Conservation (phyloP, 2,329 filamentous ascomycete genomes). For the Colletotrichum falcatum region DNA sequence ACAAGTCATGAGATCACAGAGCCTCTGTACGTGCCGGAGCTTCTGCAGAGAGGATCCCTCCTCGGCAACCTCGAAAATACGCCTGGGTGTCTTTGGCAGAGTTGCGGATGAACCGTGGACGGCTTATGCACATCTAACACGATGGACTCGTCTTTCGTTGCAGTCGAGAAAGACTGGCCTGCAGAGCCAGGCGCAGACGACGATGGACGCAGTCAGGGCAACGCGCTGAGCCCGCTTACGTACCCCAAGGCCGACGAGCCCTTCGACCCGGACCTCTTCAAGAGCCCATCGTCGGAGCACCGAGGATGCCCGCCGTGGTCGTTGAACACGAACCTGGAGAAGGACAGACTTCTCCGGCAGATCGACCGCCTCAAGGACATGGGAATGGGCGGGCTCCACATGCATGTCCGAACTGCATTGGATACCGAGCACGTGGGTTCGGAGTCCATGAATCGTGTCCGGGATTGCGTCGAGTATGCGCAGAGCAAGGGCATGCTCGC, state of each 20-base stretch:
- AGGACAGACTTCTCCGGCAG: slow-evolving; percentile 46
- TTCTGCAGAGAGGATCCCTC: background rate
- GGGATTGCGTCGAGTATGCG: slow-evolving; percentile 48
- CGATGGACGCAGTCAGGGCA: background rate
- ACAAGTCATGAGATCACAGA: slow-evolving; percentile 39
- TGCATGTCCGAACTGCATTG: slow-evolving; percentile 48
- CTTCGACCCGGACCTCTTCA: slow-evolving; percentile 46
- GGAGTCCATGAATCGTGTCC: slow-evolving; percentile 48
- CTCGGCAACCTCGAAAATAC: background rate
- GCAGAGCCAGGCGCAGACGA: background rate
- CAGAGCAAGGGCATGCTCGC: slow-evolving; percentile 49
- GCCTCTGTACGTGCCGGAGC: background rate
- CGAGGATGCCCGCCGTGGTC: slow-evolving; percentile 48
- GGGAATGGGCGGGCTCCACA: slow-evolving; percentile 50
- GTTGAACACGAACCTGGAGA: slow-evolving; percentile 48
- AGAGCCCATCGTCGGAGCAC: slow-evolving; percentile 48
- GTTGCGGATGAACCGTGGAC: background rate
- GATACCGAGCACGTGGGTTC: slow-evolving; percentile 50
- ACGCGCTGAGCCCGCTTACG: slow-evolving; percentile 45
- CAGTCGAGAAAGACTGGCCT: background rate
- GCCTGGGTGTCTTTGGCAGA: background rate
- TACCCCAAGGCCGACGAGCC: slow-evolving; percentile 45
- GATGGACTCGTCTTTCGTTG: slow-evolving; percentile 30
- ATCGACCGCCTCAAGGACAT: slow-evolving; percentile 48
- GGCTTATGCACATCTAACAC: background rate